Evolutionary conservation across 1,284 basidiomycete genomes (phyloP), one percentile per base, ranked within the genome.

Genomic region (Ceratobasidium sp.): DNA sequence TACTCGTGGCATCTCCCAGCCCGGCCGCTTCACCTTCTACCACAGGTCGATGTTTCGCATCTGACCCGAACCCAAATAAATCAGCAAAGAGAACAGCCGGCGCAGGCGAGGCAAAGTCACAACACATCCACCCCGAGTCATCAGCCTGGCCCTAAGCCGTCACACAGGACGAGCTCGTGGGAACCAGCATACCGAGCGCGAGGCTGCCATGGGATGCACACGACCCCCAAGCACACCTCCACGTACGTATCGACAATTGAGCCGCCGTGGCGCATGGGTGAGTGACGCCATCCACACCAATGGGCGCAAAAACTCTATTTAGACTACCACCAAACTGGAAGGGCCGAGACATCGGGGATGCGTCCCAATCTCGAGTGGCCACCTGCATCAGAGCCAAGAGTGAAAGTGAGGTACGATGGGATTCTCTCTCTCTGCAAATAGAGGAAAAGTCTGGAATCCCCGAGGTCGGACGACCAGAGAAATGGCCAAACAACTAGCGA

Each of bases 41-140:
- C 8, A 81, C 86, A 72, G 94, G 93, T 72, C 88, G 84, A 71
- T 90, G 85, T 78, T 92, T 92, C 64, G 94, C 94, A 86, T 98
- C 92, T 94, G 76, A 16, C 48, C 14, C 36, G 32, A 55, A n/a
- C 18, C 58, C 48, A 57, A 71, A 62, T 74, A 39, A 59, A 41
- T n/a, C 43, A 6, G 43, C 9, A 45, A n/a, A 52, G 50, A 30
- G 52, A 32, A 41, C 39, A 65, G 16, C 18, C 48, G 50, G 23
- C 50, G 43, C 18, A 50, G 39, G 36, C 57, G 34, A 59, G 57
- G 50, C 50, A 52, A 9, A 28, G 50, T 52, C 50, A 52, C 50
- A 52, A 30, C 50, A 52, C n/a, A n/a, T n/a, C n/a, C n/a, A n/a
- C n/a, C n/a, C n/a, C n/a, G n/a, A n/a, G n/a, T n/a, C n/a, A n/a